Base-by-base conservation (phyloP, 164 flowering plant species). In the Vitis vinifera region DNA sequence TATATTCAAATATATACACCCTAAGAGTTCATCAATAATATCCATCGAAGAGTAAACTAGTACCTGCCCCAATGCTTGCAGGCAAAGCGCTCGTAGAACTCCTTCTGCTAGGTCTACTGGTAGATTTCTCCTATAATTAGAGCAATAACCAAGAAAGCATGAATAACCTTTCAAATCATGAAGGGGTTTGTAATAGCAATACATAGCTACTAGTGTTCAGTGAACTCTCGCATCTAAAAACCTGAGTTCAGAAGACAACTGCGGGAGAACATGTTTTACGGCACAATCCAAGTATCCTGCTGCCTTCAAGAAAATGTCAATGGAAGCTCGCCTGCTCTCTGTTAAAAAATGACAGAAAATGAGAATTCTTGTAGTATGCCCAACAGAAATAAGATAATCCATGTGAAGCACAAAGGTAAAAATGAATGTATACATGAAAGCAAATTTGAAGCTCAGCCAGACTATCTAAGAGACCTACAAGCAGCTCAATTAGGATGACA, bases 1-100 rank as follows among this genome's bases (percentile, higher is more conserved):
- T 10, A 10, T 15, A 15, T 13, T 30, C 37, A 37, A 37, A 9
- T 31, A 62, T 2, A 9, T 2, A 23, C 27, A 23, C 27, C 27
- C 27, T 23, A 23, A 23, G 27, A 23, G 17, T 15, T 71, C 30
- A 31, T 62, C 30, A 63, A 17, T 51, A 27, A 58, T 27, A 55
- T 51, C 55, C 30, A 65, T 37, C n/a, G 56, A 63, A 60, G 29
- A 74, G 60, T 13, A 75, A 70, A 61, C 6, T 53, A 73, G 51
- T 85, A 95, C 99, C 97, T 91, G 96, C 66, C 98, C 99, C 44
- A 95, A 64, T 60, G 98, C 99, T 81, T 95, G 98, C 68, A 89
- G 83, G 75, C 91, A 88, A 76, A 93, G 89, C 29, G 98, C 99
- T 77, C 89, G 81, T 59, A 95, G 80, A 73, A 83, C 88, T 78